Evolutionary conservation across 495 filamentous ascomycete genomes (phyloP).

Genomic region (Lasiosphaeriaceae sp.): DNA sequence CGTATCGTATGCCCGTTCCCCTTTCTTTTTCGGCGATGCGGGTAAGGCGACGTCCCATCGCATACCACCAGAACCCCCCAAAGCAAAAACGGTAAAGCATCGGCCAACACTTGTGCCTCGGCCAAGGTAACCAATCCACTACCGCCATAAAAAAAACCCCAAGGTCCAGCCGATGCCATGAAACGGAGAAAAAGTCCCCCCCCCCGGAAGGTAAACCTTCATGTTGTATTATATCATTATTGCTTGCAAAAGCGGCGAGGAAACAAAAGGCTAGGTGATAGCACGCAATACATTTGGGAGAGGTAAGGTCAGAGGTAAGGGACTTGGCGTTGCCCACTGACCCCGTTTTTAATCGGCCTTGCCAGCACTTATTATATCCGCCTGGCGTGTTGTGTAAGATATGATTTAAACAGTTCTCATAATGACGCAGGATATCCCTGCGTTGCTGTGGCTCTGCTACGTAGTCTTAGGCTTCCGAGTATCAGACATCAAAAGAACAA

Average conservation of each 20-base stretch:
- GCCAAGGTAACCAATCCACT: background rate
- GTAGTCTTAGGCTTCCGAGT: too few species aligned
- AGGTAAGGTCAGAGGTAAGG: constrained; percentile 74
- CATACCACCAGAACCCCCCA: background rate
- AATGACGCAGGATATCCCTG: too few species aligned
- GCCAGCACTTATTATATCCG: too few species aligned
- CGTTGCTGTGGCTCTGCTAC: too few species aligned
- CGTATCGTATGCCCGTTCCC: constrained; percentile 30
- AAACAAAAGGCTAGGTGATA: background rate
- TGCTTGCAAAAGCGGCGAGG: background rate
- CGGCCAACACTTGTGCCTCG: background rate
- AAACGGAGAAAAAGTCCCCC: too few species aligned
- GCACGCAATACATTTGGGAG: constrained; percentile 28
- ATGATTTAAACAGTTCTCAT: too few species aligned
- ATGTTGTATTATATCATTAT: background rate
- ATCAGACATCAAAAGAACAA: too few species aligned
- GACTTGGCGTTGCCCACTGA: constrained; percentile 31
- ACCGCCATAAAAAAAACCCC: too few species aligned
- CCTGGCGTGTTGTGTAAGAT: too few species aligned
- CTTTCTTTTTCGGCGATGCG: constrained; percentile 53
- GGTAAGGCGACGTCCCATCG: constrained; percentile 51
- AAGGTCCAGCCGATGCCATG: too few species aligned
- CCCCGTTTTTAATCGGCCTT: constrained; percentile 10
- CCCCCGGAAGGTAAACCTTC: too few species aligned
- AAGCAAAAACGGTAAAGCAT: background rate